Percentiles rank a stretch among this genome's conserved stretches.
These are phyloP conservation scores for Globisporangium ultimum DNA, from an alignment of 352 stramenopile species.

Conservation along the genomic window DNA sequence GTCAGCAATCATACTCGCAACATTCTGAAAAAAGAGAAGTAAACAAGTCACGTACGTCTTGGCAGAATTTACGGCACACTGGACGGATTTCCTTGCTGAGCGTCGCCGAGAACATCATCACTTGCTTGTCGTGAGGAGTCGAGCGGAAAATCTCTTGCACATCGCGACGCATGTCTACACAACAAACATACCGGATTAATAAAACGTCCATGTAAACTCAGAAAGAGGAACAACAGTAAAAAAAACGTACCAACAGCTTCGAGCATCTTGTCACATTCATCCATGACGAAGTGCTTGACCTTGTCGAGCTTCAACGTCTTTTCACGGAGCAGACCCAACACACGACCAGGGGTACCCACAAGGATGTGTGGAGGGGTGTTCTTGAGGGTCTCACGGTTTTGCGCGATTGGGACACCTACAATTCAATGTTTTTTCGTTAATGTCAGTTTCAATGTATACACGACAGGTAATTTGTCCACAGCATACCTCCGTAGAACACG, in stretches of 20 bases:
- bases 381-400: slow-evolving; percentile 96
- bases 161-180: slow-evolving; percentile 96
- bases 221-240: neutral
- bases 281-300: slow-evolving; percentile 99
- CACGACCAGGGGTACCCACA: slow-evolving; percentile 97
- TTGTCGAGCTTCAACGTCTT: slow-evolving; percentile 98
- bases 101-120: slow-evolving; percentile 99
- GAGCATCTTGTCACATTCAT: slow-evolving; percentile 99
- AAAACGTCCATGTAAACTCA: neutral
- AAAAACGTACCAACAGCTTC: slow-evolving; percentile 89
- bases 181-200: neutral
- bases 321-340: slow-evolving; percentile 86
- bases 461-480: neutral
- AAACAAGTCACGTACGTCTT: slow-evolving; percentile 87
- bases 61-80: slow-evolving; percentile 99
- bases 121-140: slow-evolving; percentile 99
- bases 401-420: slow-evolving; percentile 89
- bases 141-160: slow-evolving; percentile 99
- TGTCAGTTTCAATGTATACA: slow-evolving; percentile 3
- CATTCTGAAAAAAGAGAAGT: neutral
- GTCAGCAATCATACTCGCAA: neutral
- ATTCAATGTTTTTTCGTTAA: slow-evolving; percentile 1
- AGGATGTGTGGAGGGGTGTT: slow-evolving; percentile 96
- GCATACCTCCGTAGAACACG: slow-evolving; percentile 95
- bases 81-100: slow-evolving; percentile 98